Evolutionary conservation across 176 grass and related monocot genomes (phyloP).

Genomic region (Oryza punctata): DNA sequence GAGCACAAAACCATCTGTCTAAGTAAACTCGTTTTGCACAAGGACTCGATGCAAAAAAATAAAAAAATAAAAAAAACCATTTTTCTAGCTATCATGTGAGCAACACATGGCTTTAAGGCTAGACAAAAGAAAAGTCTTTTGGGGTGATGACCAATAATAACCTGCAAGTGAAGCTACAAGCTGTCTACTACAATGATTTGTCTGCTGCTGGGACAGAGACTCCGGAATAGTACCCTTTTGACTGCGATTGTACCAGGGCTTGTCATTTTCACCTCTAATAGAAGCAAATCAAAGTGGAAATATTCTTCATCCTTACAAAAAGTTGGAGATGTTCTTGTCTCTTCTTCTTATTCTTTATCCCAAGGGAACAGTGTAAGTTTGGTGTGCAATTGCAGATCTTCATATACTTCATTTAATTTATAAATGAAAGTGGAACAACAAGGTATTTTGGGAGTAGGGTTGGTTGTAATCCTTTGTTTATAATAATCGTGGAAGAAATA

Average conservation of each 20-base stretch:
- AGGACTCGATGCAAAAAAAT: not conserved
- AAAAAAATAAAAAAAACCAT: no score
- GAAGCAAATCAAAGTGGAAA: slow-evolving; percentile 42
- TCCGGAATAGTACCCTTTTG: slow-evolving; percentile 17
- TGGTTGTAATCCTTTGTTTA: not conserved
- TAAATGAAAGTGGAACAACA: not conserved
- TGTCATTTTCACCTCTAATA: slow-evolving; percentile 46
- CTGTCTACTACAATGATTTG: slow-evolving; percentile 10
- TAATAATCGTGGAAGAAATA: not conserved
- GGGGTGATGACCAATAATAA: slow-evolving; percentile 11
- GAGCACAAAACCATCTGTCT: slow-evolving; percentile 9
- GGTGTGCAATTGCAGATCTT: not conserved
- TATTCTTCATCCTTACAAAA: slow-evolving; percentile 16
- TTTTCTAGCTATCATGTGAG: not conserved
- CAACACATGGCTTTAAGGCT: slow-evolving; percentile 11
- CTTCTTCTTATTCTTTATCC: not conserved
- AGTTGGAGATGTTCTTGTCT: slow-evolving; percentile 1
- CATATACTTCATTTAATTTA: not conserved
- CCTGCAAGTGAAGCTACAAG: slow-evolving; percentile 37
- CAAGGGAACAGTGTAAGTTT: not conserved
- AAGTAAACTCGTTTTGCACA: slow-evolving; percentile 45
- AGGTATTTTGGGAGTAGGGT: not conserved
- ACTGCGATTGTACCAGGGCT: slow-evolving; percentile 24
- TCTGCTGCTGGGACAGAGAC: slow-evolving; percentile 21
- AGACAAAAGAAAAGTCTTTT: not conserved